phyloP scores from a whole-genome alignment of 2,329 filamentous ascomycete genomes.

The Aspergillus cejpii region DNA sequence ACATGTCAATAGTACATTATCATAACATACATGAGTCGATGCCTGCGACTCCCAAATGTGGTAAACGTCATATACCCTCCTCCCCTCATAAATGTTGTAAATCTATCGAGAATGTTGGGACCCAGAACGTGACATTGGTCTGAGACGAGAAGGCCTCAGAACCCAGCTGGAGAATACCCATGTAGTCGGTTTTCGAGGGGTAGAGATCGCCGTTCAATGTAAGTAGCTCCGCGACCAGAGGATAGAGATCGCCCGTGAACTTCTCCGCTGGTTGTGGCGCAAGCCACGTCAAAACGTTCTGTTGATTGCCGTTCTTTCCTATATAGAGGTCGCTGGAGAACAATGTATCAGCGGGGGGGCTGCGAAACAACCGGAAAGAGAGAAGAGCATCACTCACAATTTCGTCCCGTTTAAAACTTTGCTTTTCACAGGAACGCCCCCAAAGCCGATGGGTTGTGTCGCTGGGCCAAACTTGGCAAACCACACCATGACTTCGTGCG shows the following conservation, averaged over 20 bases:
- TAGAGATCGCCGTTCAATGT: constrained; percentile 29
- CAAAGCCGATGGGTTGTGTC: not conserved
- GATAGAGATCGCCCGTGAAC: constrained; percentile 46
- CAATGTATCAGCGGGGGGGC: not conserved
- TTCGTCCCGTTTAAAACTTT: not conserved
- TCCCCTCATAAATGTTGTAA: not conserved
- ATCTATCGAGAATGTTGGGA: constrained; percentile 24
- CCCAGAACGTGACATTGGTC: constrained; percentile 46
- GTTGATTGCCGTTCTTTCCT: not conserved
- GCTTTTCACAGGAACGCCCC: not conserved
- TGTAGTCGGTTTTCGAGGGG: constrained; percentile 41
- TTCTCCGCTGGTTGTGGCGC: constrained; percentile 30
- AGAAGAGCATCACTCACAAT: not conserved
- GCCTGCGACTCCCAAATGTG: too few species aligned
- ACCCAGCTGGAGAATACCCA: constrained; percentile 50
- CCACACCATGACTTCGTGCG: not conserved
- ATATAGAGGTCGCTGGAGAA: not conserved
- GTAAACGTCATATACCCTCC: too few species aligned
- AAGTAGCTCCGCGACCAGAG: constrained; percentile 42
- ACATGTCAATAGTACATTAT: too few species aligned
- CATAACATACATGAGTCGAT: too few species aligned
- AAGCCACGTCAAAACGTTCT: constrained; percentile 43
- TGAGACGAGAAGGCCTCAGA: constrained; percentile 45
- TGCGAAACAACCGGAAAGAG: not conserved
- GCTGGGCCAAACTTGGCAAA: not conserved